A percentile compares a stretch with the other conserved stretches of the same genome.
phyloP scores from a whole-genome alignment of 768 basidiomycete genomes.

The Tulasnella sp. region DNA sequence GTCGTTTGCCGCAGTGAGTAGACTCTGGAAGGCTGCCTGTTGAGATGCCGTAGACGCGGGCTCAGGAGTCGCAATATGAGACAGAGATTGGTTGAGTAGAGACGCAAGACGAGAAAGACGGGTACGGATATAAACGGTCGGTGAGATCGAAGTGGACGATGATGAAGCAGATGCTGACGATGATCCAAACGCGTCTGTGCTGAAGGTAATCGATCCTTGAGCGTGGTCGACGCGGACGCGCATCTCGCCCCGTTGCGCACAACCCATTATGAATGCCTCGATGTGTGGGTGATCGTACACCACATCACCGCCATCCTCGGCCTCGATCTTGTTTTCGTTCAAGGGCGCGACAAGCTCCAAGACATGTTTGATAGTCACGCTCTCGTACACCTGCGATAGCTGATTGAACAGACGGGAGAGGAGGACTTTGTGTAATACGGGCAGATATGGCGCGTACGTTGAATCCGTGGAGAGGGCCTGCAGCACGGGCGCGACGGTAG shows the following conservation, averaged over 20 bases:
- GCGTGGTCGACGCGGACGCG: slow-evolving; percentile 82
- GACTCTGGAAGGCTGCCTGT: slow-evolving; percentile 42
- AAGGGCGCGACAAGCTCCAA: slow-evolving; percentile 70
- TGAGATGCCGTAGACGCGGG: slow-evolving; percentile 44
- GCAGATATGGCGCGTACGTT: slow-evolving; percentile 69
- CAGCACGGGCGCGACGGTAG: slow-evolving; percentile 68
- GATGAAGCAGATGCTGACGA: slow-evolving; percentile 26
- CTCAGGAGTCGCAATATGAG: slow-evolving; percentile 36
- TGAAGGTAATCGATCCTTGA: slow-evolving; percentile 70
- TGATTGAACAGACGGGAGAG: slow-evolving; percentile 84
- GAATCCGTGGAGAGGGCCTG: slow-evolving; percentile 42
- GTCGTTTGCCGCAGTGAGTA: slow-evolving; percentile 53
- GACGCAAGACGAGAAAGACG: slow-evolving; percentile 66
- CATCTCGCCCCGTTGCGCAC: slow-evolving; percentile 78
- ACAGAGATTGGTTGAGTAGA: slow-evolving; percentile 60
- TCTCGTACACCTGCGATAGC: slow-evolving; percentile 85
- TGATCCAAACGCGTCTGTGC: slow-evolving; percentile 54
- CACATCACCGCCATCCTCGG: slow-evolving; percentile 8
- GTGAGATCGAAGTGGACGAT: slow-evolving; percentile 38
- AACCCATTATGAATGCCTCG: slow-evolving; percentile 89
- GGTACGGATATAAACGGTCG: slow-evolving; percentile 60
- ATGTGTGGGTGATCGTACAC: slow-evolving; percentile 60
- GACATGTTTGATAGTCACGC: slow-evolving; percentile 68
- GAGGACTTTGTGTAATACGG: slow-evolving; percentile 83
- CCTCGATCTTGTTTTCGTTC: slow-evolving; percentile 30